These are phyloP conservation scores for Chenopodium berlandieri DNA, from an alignment of 148 eudicot genomes.

Conservation along the genomic window DNA sequence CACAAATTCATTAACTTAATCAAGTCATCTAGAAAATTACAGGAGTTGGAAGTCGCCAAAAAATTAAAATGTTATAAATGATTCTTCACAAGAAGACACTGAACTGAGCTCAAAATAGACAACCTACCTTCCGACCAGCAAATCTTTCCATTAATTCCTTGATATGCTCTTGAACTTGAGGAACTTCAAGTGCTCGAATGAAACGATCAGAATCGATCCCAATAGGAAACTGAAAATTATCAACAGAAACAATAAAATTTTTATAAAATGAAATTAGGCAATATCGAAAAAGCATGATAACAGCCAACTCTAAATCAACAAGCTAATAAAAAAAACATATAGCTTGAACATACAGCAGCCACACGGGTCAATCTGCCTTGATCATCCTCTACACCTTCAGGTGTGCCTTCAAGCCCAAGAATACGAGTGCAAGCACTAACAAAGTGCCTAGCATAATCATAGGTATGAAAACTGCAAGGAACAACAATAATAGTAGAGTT, in stretches of 20 bases:
- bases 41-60: not conserved
- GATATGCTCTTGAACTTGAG: constrained; percentile 76
- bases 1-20: not conserved
- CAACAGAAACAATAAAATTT: not conserved
- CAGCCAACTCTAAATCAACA: constrained; percentile 4
- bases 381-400: constrained; percentile 95
- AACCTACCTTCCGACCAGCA: constrained; percentile 82
- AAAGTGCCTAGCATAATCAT: constrained; percentile 97
- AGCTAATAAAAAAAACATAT: constrained; percentile 4
- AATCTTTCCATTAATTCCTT: constrained; percentile 84
- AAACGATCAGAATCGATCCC: constrained; percentile 95
- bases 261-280: not conserved
- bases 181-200: constrained; percentile 71
- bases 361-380: constrained; percentile 95
- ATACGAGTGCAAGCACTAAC: constrained; percentile 99
- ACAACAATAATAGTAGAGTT: constrained; percentile 1
- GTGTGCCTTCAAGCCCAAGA: constrained; percentile 97
- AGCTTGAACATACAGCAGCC: constrained; percentile 67
- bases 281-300: constrained; percentile 3
- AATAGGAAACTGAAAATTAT: constrained; percentile 74
- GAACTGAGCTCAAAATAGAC: not conserved
- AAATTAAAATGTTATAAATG: not conserved
- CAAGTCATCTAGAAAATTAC: not conserved
- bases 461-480: constrained; percentile 81
- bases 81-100: not conserved